Evolutionary conservation across 2,329 filamentous ascomycete species (phyloP), one percentile per base, ranked within the genome.

Genomic region (Cryoendolithus antarcticus): DNA sequence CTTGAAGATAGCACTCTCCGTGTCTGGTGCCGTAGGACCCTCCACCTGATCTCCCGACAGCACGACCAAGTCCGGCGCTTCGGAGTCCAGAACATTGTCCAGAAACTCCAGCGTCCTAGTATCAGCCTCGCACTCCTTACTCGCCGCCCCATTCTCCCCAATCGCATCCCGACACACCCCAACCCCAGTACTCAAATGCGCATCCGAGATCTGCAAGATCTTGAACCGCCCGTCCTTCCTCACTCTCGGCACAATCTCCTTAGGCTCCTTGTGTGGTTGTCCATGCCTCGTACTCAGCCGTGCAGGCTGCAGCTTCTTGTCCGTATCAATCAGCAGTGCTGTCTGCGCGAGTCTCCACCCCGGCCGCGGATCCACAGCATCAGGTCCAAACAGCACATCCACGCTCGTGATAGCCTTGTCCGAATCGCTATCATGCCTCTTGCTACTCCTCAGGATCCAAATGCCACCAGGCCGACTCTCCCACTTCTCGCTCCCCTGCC

Each of bases 11-110:
- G 89, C 84, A 44, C 81, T 91, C 58, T 94, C 88, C 7, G 84
- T 82, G 66, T 98, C 91, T 8, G 83, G 86, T 1, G 91, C 79
- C 0, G 86, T 88, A 39, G 93, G 89, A 36, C 91, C 91, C 51
- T 98, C 96, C 42, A 96, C 81, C 60, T 96, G 88, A 55, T 98
- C 91, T 35, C 91, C 91, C 47, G 82, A 91, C 32, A 98, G 66
- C 4, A 98, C 78, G 2, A 96, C 85, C 48, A 98, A 66, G 54
- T 98, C 86, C 0, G 91, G 91, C 59, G 85, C 88, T 66, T 98
- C 91, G 38, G 94, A 82, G 48, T 95, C 88, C 15, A 98, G 67
- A 9, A 96, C 70, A 51, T 72, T 77, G 45, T 75, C 75, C 34
- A 96, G 74, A 57, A 96, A 98, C 38, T 95, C 86, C 43, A 96